Base-by-base conservation (phyloP, 176 grass and related monocot genomes). In the Bonia amplexicaulis region DNA sequence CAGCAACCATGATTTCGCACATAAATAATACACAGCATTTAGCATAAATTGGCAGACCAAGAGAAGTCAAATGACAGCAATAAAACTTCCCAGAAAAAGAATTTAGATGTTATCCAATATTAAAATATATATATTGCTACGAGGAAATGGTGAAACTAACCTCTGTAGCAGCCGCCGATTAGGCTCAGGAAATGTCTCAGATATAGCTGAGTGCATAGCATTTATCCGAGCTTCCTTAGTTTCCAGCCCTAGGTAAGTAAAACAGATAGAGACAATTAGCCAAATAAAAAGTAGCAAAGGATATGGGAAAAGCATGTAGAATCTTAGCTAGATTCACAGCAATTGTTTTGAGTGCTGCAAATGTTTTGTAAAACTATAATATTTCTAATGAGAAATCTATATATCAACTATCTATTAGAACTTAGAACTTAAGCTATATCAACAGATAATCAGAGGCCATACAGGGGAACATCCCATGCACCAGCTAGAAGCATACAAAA, bases 111-210 rank as follows among this genome's bases (percentile, higher is more conserved):
- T 5, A 92, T 54, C 49, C 17, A 61, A 49, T 52, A 75, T 6
- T 41, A 49, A 88, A 84, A 57, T 33, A n/a, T 35, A 40, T 59
- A 82, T 9, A 31, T n/a, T 10, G 27, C 12, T 78, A 82, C 17
- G 22, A 77, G 41, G 60, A 82, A 11, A 73, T 51, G n/a, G 16
- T 14, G 52, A 89, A 80, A 79, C 59, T 61, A 90, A 91, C 97
- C 97, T 99, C 73, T 99, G 97, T 69, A 99, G 82, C 55, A 99
- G 78, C 16, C 92, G 79, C 13, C 92, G 67, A 86, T 99, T 99
- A 82, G 97, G 97, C 90, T 99, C 97, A 29, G 97, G 97, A 85
- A 99, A 99, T 77, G 93, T 96, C 86, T 99, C 97, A 57, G 82
- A 83, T 86, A 99, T 92, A 72, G 93, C 93, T 53, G 91, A 91